These are phyloP conservation scores for Paramecium pentaurelia DNA, from an alignment of 73 alveolate species.

Conservation along the genomic window DNA sequence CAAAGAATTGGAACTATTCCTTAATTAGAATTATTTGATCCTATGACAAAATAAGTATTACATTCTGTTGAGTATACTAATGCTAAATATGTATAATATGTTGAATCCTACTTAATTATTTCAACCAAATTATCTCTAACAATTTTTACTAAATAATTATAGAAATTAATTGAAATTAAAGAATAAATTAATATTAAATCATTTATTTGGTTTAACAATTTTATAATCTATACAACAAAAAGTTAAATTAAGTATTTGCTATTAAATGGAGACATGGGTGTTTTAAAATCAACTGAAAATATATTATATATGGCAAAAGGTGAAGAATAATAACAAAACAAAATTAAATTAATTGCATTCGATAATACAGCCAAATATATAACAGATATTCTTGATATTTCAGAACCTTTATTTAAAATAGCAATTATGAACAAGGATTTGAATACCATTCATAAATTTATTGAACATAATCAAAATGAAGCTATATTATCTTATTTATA, in stretches of 20 bases:
- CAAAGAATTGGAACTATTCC: background rate
- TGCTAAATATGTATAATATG: background rate
- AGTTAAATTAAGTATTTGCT: conserved; percentile 84
- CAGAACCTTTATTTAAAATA: conserved; percentile 65
- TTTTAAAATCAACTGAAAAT: conserved; percentile 62
- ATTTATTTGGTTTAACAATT: conserved; percentile 71
- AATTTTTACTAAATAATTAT: conserved; percentile 77
- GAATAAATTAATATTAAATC: conserved; percentile 81
- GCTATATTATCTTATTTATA: conserved; percentile 59
- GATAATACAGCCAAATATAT: background rate
- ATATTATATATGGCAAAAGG: conserved; percentile 55
- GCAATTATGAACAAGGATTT: conserved; percentile 67
- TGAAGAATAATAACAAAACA: background rate
- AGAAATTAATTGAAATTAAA: conserved; percentile 67
- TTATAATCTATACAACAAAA: conserved; percentile 85
- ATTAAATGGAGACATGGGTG: conserved; percentile 68
- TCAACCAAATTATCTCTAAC: background rate
- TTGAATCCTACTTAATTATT: background rate
- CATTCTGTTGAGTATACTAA: background rate
- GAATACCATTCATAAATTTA: conserved; percentile 50
- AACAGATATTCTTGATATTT: conserved; percentile 41
- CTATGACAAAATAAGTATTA: background rate
- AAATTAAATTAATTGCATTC: background rate
- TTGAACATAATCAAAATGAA: conserved; percentile 62
- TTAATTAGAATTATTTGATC: conserved; percentile 14